Evolutionary conservation across 192 early-diverging fungal genomes (phyloP), one percentile per base, ranked within the genome.

Genomic region (Mortierella antarctica): DNA sequence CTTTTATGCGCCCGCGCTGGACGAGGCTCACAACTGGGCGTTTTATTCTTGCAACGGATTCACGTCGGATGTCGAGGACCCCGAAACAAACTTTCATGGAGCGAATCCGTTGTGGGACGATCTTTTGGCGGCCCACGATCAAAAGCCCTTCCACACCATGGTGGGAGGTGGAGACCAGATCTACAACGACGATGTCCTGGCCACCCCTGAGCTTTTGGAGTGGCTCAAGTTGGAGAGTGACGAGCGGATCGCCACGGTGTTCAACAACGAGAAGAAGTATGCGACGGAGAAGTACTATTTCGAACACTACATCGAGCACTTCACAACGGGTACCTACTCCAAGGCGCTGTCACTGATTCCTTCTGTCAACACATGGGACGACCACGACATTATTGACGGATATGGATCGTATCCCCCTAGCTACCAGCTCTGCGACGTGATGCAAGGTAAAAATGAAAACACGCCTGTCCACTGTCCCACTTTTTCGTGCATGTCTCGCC

Each of bases 381-480:
- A 96, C 82, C 95, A 96, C 80, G 93, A 96, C 71, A 88, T 95
- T 55, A 89, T 94, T 73, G 95, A 96, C 75, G 95, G 94, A 4
- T 93, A 89, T 67, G 95, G 95, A 21, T 92, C 91, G 52, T 96
- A 96, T 72, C 94, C 94, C 1, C 84, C 87, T 57, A 89, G 91
- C 46, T 86, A 95, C 74, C 92, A 92, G 70, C 51, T 84, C 54
- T 91, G 91, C 20, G 78, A 86, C 6, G 88, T 92, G 17, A 93
- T 94, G 84, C 85, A 89, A 74, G 89, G 92, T 87, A 92, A 83
- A 31, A 21, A 42, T 1, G 15, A 51, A 7, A 18, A 23, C 20
- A 14, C 12, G 13, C 4, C 12, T 5, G 21, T 4, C 50, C 62
- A 0, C 20, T 54, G 6, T 20, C 45, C 47, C 6, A 13, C 9